phyloP scores from a whole-genome alignment of 2,329 filamentous ascomycete genomes.

The Helotiales sp. region DNA sequence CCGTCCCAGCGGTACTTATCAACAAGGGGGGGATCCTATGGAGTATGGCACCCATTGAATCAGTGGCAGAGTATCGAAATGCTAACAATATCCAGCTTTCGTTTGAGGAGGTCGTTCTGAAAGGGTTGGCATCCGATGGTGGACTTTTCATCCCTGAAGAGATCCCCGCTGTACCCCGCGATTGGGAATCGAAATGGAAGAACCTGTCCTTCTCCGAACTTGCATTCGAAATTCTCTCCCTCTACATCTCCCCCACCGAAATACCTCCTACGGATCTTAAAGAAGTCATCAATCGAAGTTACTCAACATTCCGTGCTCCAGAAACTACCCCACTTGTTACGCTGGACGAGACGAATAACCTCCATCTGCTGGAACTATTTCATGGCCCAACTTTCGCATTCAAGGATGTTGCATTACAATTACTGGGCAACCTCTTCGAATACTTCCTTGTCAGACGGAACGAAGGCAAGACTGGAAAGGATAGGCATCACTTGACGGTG shows the following conservation, averaged over 20 bases:
- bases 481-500: conserved; percentile 78
- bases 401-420: conserved; percentile 93
- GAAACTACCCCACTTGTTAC: conserved; percentile 80
- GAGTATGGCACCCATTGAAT: conserved; percentile 50
- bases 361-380: conserved; percentile 92
- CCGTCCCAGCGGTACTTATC: conserved; percentile 66
- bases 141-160: conserved; percentile 24
- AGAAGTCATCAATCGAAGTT: conserved; percentile 81
- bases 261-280: conserved; percentile 82
- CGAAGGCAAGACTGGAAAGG: conserved; percentile 64
- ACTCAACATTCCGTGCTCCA: conserved; percentile 82
- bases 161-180: conserved; percentile 67
- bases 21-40: conserved; percentile 66
- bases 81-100: conserved; percentile 71
- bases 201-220: conserved; percentile 80
- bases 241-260: conserved; percentile 85
- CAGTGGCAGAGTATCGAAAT: conserved; percentile 50
- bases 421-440: conserved; percentile 94
- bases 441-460: conserved; percentile 82
- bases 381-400: conserved; percentile 95
- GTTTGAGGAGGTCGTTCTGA: conserved; percentile 74
- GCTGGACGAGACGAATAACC: conserved; percentile 71
- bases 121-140: conserved; percentile 18
- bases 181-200: conserved; percentile 75
- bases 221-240: conserved; percentile 81